Evolutionary conservation across 768 basidiomycete genomes (phyloP), one percentile per base, ranked within the genome.

Genomic region (Russula compacta): DNA sequence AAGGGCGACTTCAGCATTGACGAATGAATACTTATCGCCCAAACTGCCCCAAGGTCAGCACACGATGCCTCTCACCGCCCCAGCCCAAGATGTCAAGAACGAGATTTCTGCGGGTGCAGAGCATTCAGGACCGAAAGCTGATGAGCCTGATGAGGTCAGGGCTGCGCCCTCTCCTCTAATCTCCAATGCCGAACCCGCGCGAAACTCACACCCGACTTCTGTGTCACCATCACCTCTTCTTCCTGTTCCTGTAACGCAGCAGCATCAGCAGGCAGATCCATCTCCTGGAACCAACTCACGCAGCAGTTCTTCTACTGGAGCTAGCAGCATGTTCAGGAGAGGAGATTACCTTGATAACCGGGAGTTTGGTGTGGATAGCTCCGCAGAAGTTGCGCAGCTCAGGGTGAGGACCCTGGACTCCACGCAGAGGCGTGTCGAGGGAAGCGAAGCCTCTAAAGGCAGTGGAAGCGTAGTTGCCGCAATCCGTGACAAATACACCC

Each of bases 401-500:
- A 68, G 53, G 49, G 59, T 49, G 51, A 65, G 56, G 54, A 62
- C 61, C 47, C 15, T 64, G 49, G 44, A 63, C 56, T 21, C 43
- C 9, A 14, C 53, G 38, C 55, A 58, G n/a, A 38, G 36, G 19
- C 44, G 54, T 29, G 66, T 82, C 4, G 81, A 85, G 53, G 77
- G 81, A 61, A 76, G 71, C 21, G 82, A 84, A 48, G 81, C 83
- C 2, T 78, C 76, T 6, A 77, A 71, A 43, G 84, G 81, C 63
- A 78, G 68, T 51, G 80, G 79, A 12, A 83, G 81, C 66, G 73
- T 85, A 29, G 87, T 91, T 48, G 84, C 87, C 46, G 81, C 82
- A 2, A 83, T 92, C 77, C 79, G 84, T 47, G 80, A 79, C 68
- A 81, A 80, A 53, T 89, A 86, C 65, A 77, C 81, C 21, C 77